Percentiles rank a stretch among this genome's conserved stretches.
Conservation (phyloP, 345 rosid genomes). For the Hirschfeldia incana region DNA sequence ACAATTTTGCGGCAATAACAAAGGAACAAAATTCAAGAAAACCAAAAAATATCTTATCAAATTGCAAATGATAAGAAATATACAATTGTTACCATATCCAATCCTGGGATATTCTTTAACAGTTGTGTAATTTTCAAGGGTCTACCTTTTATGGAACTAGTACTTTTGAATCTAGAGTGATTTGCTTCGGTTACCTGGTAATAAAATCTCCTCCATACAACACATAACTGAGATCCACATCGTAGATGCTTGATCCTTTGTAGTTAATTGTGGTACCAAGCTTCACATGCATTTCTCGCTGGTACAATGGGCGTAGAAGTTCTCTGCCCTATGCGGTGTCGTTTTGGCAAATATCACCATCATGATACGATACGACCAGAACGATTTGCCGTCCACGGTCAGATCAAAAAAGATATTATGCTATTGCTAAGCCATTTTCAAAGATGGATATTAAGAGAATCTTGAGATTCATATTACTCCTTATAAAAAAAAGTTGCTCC, state of each 20-base stretch:
- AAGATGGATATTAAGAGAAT: not conserved
- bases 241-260: slow-evolving; percentile 53
- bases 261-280: slow-evolving; percentile 45
- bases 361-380: slow-evolving; percentile 42
- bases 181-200: slow-evolving; percentile 40
- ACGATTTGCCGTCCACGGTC: slow-evolving; percentile 35
- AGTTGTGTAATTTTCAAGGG: not conserved
- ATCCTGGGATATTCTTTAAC: not conserved
- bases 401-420: slow-evolving; percentile 51
- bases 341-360: slow-evolving; percentile 52
- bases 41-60: not conserved
- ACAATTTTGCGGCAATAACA: not conserved
- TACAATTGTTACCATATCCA: not conserved
- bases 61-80: not conserved
- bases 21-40: not conserved
- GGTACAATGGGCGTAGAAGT: slow-evolving; percentile 47
- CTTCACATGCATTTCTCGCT: slow-evolving; percentile 38
- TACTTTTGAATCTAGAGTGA: slow-evolving; percentile 39
- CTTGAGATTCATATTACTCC: not conserved
- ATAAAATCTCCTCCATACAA: slow-evolving; percentile 49
- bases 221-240: slow-evolving; percentile 50
- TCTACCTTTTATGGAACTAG: not conserved
- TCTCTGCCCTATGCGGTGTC: slow-evolving; percentile 49
- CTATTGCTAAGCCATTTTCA: slow-evolving; percentile 37
- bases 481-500: too few species aligned